phyloP scores from a whole-genome alignment of 148 eudicot species.

The Vaccinium darrowii region DNA sequence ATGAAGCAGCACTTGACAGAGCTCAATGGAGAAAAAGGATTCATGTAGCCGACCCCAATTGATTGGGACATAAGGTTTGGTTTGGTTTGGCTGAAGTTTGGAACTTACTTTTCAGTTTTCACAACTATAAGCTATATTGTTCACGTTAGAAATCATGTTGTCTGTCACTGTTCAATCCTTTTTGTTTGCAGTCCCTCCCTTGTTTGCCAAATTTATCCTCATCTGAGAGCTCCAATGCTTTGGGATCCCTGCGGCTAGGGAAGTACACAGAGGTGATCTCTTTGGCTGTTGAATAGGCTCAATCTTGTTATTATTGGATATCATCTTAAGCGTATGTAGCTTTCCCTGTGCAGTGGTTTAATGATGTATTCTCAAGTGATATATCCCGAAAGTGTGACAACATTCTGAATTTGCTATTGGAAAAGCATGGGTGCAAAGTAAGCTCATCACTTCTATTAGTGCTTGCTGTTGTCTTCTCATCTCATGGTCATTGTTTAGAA shows the following conservation, averaged over 20 bases:
- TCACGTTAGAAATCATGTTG: neutral
- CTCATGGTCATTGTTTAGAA: neutral
- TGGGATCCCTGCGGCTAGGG: slow-evolving; percentile 67
- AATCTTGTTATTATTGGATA: slow-evolving; percentile 5
- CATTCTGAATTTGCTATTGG: slow-evolving; percentile 63
- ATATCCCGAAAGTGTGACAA: slow-evolving; percentile 76
- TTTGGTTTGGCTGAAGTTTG: neutral
- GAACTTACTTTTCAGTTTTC: neutral
- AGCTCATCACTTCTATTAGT: slow-evolving; percentile 9
- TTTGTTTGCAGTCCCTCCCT: slow-evolving; percentile 61
- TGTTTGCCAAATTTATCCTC: slow-evolving; percentile 72
- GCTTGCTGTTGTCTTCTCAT: slow-evolving; percentile 1
- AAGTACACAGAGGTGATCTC: slow-evolving; percentile 78
- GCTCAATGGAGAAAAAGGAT: no score
- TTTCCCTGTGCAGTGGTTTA: slow-evolving; percentile 78
- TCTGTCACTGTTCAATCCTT: neutral
- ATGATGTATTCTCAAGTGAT: slow-evolving; percentile 86
- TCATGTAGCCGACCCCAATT: no score
- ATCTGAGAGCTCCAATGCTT: slow-evolving; percentile 34
- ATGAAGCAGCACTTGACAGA: no score
- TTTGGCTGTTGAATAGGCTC: neutral
- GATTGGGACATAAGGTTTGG: no score
- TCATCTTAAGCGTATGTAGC: neutral
- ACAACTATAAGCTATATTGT: neutral
- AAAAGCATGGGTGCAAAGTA: slow-evolving; percentile 75